Evolutionary conservation across 2,329 filamentous ascomycete genomes (phyloP).

Genomic region (Exophiala xenobiotica): DNA sequence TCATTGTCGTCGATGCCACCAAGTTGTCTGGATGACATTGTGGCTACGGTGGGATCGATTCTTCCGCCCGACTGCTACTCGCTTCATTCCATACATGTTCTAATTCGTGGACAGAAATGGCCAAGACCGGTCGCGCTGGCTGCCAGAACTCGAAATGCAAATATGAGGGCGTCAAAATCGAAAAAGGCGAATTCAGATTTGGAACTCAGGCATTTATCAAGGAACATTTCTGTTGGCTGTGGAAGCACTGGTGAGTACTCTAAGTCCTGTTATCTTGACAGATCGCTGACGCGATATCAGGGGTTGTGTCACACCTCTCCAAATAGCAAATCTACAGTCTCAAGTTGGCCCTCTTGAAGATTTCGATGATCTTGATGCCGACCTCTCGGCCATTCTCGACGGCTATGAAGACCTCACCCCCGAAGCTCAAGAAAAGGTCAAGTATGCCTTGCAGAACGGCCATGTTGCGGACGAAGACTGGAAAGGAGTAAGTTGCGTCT

Average conservation of each 20-base stretch:
- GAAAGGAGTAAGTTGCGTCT: slow-evolving; percentile 67
- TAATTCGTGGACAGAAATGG: slow-evolving; percentile 57
- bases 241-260: slow-evolving; percentile 78
- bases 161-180: slow-evolving; percentile 65
- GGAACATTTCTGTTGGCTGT: slow-evolving; percentile 65
- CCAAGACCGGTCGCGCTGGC: slow-evolving; percentile 68
- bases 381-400: slow-evolving; percentile 68
- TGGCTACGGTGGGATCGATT: background rate
- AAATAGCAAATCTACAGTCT: slow-evolving; percentile 66
- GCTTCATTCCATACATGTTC: background rate
- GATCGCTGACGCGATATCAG: slow-evolving; percentile 46
- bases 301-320: slow-evolving; percentile 82
- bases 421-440: slow-evolving; percentile 71
- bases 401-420: slow-evolving; percentile 74
- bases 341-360: slow-evolving; percentile 49
- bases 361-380: slow-evolving; percentile 37
- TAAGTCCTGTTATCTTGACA: background rate
- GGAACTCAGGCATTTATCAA: slow-evolving; percentile 68
- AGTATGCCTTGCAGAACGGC: slow-evolving; percentile 68
- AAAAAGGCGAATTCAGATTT: slow-evolving; percentile 75
- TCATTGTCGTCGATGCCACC: too few species aligned
- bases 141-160: slow-evolving; percentile 77
- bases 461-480: slow-evolving; percentile 84
- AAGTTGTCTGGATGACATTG: too few species aligned
- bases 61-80: background rate